phyloP scores from a whole-genome alignment of 164 flowering plant genomes.

The Sedum album region DNA sequence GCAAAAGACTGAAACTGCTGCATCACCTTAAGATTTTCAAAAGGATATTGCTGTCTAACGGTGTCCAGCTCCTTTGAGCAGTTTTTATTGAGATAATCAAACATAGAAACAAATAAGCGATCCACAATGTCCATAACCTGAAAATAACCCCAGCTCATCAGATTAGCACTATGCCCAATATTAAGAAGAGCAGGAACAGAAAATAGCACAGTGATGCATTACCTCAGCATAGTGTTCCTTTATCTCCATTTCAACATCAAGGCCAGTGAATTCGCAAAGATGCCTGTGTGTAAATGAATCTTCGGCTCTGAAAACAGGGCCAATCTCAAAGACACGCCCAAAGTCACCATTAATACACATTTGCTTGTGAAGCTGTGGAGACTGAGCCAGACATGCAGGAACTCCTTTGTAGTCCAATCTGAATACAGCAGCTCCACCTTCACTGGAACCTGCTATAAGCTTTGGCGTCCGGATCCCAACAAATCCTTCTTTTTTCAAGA shows the following conservation, averaged over 20 bases:
- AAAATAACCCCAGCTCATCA: conserved; percentile 18
- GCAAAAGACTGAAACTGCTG: neutral
- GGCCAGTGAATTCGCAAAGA: conserved; percentile 90
- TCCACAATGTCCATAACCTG: conserved; percentile 86
- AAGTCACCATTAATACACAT: conserved; percentile 90
- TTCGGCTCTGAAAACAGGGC: conserved; percentile 93
- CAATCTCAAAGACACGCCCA: conserved; percentile 83
- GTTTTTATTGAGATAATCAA: conserved; percentile 58
- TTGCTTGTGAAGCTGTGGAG: conserved; percentile 99
- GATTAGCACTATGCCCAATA: neutral
- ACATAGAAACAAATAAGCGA: conserved; percentile 68
- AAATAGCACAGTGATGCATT: neutral
- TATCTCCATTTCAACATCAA: conserved; percentile 96
- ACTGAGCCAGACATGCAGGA: conserved; percentile 95
- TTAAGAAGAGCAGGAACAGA: too few species aligned
- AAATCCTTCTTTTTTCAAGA: conserved; percentile 56
- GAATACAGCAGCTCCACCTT: conserved; percentile 97
- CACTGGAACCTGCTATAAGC: conserved; percentile 84
- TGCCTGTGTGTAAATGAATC: conserved; percentile 90
- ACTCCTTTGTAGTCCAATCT: conserved; percentile 80
- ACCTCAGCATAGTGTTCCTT: conserved; percentile 88
- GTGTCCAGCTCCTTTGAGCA: conserved; percentile 73
- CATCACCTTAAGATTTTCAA: conserved; percentile 70
- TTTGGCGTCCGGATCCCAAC: conserved; percentile 88
- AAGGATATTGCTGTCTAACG: conserved; percentile 66